phyloP scores from a whole-genome alignment of 1,139 yeast species.

The Pneumocystis sp. region DNA sequence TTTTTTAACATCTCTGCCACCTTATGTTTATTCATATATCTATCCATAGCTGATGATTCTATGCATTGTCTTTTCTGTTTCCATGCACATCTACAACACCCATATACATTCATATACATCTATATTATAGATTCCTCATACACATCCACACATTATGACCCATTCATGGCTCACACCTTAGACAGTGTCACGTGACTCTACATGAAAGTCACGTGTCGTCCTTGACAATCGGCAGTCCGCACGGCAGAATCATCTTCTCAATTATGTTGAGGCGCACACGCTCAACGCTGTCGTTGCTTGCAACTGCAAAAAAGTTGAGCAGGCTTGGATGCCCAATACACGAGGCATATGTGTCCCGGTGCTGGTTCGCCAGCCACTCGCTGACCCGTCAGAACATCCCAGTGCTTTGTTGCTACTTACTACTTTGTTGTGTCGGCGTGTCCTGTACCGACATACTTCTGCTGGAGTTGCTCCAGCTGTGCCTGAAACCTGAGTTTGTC shows the following conservation, averaged over 20 bases:
- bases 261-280: constrained; percentile 38
- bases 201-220: not conserved
- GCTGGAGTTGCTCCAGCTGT: constrained; percentile 44
- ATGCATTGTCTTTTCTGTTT: too few species aligned
- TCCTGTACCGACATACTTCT: constrained; percentile 58
- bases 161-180: too few species aligned
- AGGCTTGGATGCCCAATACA: constrained; percentile 55
- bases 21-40: too few species aligned
- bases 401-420: constrained; percentile 15
- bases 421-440: constrained; percentile 48
- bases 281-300: constrained; percentile 39
- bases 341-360: constrained; percentile 60
- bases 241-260: constrained; percentile 44
- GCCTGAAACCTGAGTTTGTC: constrained; percentile 36
- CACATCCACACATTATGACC: too few species aligned
- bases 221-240: constrained; percentile 19
- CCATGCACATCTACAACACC: too few species aligned
- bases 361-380: constrained; percentile 47
- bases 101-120: too few species aligned
- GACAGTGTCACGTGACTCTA: too few species aligned
- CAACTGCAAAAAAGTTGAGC: constrained; percentile 52
- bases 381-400: constrained; percentile 14
- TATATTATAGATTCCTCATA: too few species aligned
- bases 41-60: too few species aligned
- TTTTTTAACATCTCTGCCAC: not conserved